These are phyloP conservation scores for Wallacemonas sp. DNA, from an alignment of 208 protist species.

Conservation along the genomic window DNA sequence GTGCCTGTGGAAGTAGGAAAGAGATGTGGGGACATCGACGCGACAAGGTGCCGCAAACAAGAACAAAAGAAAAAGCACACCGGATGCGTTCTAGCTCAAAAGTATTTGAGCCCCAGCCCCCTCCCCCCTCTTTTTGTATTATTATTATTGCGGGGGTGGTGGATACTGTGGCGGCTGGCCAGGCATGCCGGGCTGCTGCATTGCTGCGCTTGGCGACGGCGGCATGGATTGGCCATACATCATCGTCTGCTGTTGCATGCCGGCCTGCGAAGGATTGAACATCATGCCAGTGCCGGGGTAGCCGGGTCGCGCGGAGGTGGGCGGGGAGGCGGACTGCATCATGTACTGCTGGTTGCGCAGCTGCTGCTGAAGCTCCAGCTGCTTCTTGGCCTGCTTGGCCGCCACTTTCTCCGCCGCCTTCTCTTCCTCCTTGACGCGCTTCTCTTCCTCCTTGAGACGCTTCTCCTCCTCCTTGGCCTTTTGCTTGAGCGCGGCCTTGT, in stretches of 20 bases:
- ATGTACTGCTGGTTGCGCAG: constrained; percentile 16
- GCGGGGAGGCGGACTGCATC: not conserved
- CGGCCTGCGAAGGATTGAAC: not conserved
- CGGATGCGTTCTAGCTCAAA: too few species aligned
- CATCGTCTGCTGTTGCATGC: not conserved
- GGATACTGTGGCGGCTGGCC: not conserved
- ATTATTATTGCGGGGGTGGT: too few species aligned
- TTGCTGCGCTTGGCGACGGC: too few species aligned
- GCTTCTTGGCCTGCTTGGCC: constrained; percentile 19
- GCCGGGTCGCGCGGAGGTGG: not conserved
- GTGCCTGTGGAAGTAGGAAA: too few species aligned
- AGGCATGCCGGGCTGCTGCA: not conserved
- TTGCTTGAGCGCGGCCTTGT: constrained; percentile 14
- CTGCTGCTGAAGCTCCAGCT: constrained; percentile 22
- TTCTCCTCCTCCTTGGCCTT: constrained; percentile 17
- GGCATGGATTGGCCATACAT: not conserved
- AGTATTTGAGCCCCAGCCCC: too few species aligned
- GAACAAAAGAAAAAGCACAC: too few species aligned
- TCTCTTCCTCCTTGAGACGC: constrained; percentile 3
- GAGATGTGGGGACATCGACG: too few species aligned
- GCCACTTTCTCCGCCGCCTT: constrained; percentile 30
- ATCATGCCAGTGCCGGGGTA: not conserved
- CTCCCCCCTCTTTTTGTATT: too few species aligned
- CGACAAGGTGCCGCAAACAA: too few species aligned
- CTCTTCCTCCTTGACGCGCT: constrained; percentile 8